These are phyloP conservation scores for Hymenoscyphus fraxineus DNA, from an alignment of 2,329 filamentous ascomycete genomes.

Conservation along the genomic window DNA sequence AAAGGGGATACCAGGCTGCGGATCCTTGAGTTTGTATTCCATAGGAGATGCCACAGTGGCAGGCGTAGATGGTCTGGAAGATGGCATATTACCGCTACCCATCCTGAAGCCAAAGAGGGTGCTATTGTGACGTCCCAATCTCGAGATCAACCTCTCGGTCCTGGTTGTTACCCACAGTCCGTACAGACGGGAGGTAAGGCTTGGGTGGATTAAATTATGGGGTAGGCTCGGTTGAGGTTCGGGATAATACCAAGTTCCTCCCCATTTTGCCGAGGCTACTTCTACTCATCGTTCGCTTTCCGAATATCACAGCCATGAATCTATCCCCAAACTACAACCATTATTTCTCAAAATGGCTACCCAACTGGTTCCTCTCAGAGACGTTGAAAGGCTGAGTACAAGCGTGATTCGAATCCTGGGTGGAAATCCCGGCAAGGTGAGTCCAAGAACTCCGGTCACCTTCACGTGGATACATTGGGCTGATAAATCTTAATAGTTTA, in stretches of 20 bases:
- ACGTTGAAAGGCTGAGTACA: conserved; percentile 74
- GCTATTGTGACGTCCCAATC: conserved; percentile 2
- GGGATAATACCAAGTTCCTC: background rate
- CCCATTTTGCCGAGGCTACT: conserved; percentile 3
- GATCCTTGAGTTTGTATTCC: conserved; percentile 51
- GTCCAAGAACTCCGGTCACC: background rate
- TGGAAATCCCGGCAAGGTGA: conserved; percentile 82
- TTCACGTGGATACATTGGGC: conserved; percentile 7
- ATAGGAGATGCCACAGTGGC: conserved; percentile 28
- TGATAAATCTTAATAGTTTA: conserved; percentile 43
- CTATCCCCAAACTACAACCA: background rate
- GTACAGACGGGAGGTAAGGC: conserved; percentile 1
- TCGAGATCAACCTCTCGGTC: background rate
- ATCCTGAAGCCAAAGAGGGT: conserved; percentile 11
- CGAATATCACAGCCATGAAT: conserved; percentile 1
- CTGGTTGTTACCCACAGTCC: background rate
- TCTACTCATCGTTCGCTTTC: background rate
- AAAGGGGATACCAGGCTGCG: conserved; percentile 54
- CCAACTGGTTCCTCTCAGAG: conserved; percentile 47
- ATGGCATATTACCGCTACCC: conserved; percentile 25
- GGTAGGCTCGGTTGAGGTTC: background rate
- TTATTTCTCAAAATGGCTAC: conserved; percentile 29
- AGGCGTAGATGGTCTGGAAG: conserved; percentile 32
- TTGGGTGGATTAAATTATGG: background rate
- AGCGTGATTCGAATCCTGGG: conserved; percentile 79